Conservation (phyloP, 2,329 filamentous ascomycete species). For the Fusarium lyarnte region DNA sequence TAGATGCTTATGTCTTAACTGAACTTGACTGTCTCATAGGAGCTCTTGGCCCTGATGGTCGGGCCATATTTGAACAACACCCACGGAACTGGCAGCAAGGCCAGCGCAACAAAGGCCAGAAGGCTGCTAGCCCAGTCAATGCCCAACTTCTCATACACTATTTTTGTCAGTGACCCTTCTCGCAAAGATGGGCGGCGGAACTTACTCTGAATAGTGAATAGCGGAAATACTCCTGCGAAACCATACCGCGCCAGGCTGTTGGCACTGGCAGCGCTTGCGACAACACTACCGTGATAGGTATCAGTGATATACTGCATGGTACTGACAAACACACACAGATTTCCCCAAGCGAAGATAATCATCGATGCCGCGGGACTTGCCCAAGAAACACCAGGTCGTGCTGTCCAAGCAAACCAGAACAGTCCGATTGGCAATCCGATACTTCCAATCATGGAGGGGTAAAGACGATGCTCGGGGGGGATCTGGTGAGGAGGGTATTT, state of each 20-base stretch:
- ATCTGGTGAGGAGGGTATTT: constrained; percentile 49
- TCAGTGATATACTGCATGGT: constrained; percentile 64
- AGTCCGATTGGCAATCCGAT: constrained; percentile 62
- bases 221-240: constrained; percentile 65
- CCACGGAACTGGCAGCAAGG: constrained; percentile 62
- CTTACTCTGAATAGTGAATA: constrained; percentile 68
- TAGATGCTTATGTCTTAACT: not conserved
- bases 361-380: constrained; percentile 61
- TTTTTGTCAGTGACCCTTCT: constrained; percentile 4
- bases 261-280: constrained; percentile 68
- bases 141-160: constrained; percentile 55
- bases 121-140: constrained; percentile 59
- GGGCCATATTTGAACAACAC: constrained; percentile 61
- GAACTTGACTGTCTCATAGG: constrained; percentile 14
- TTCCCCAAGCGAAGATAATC: constrained; percentile 68
- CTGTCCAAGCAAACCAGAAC: constrained; percentile 71
- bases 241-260: constrained; percentile 67
- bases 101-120: constrained; percentile 58
- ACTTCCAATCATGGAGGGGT: constrained; percentile 67
- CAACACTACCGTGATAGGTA: constrained; percentile 62
- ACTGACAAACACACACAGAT: constrained; percentile 67
- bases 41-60: constrained; percentile 31
- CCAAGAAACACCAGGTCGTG: constrained; percentile 57
- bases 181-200: accelerated
- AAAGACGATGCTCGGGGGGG: constrained; percentile 66